Evolutionary conservation across 208 protist genomes (phyloP), one percentile per base, ranked within the genome.

Genomic region (Crithidia expoeki): DNA sequence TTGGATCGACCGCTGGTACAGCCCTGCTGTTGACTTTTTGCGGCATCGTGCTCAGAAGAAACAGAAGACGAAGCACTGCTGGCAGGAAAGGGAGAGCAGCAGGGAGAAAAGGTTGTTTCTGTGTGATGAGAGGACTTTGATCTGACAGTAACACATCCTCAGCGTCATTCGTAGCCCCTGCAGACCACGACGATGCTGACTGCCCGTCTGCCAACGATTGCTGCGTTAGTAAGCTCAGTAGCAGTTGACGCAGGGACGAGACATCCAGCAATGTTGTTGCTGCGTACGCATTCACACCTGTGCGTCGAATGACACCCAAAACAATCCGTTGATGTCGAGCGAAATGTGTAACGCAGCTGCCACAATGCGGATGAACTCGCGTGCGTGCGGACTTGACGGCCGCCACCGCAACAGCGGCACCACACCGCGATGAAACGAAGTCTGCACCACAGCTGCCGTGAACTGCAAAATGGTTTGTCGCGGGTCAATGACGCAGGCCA

Each of bases 401-500:
- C 62, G 68, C 81, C 86, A 88, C 14, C 46, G 73, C 51, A 46
- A 51, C 28, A 90, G 74, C 32, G 67, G 56, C 0, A n/a, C 40
- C 10, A 89, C 56, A 5, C 84, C 82, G 34, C 79, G 67, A 0
- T 79, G 42, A 5, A 86, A 66, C 27, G 76, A 33, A 6, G 55
- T 47, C 3, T 70, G 59, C 14, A 65, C 51, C 16, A 89, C 52
- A 12, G 50, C 66, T 1, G 75, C 64, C 14, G 72, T 65, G 49
- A 90, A 76, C 1, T 44, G 55, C 32, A 90, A 27, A 0, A 83
- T 33, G 2, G 67, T 68, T 50, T 90, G 88, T 16, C 82, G 63
- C 1, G 88, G 73, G 30, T 93, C 88, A 14, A 77, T 34, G 9
- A 3, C 67, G 47, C 84, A 83, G 42, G 74, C 72, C 28, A 93